Conservation (phyloP, 148 eudicot genomes). For the Fallopia convolvulus region DNA sequence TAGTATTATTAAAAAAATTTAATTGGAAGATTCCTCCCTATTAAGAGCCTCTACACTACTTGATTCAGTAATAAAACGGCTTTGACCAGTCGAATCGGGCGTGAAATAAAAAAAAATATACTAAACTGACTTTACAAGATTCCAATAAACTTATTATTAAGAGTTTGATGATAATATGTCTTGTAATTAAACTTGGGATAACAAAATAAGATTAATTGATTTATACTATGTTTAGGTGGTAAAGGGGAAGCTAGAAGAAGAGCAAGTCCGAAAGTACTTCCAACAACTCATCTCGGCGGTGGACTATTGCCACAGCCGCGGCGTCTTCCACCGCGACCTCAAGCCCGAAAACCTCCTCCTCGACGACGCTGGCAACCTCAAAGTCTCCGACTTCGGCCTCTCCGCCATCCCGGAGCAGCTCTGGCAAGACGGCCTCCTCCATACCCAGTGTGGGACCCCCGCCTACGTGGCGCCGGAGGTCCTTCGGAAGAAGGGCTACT, state of each 20-base stretch:
- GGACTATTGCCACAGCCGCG: conserved; percentile 47
- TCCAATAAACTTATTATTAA: too few species aligned
- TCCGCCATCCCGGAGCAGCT: conserved; percentile 61
- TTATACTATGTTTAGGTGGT: conserved; percentile 17
- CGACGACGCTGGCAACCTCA: conserved; percentile 50
- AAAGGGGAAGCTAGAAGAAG: conserved; percentile 45
- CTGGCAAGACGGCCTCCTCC: conserved; percentile 54
- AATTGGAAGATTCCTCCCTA: too few species aligned
- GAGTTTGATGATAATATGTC: too few species aligned
- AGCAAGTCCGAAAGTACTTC: conserved; percentile 45
- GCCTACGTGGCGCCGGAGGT: conserved; percentile 83
- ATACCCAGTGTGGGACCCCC: conserved; percentile 77
- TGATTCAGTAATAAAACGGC: too few species aligned
- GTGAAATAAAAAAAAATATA: too few species aligned
- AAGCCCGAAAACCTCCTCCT: conserved; percentile 49
- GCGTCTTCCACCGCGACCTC: conserved; percentile 44
- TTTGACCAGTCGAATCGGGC: too few species aligned
- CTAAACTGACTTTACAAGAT: too few species aligned
- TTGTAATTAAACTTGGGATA: too few species aligned
- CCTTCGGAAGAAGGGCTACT: conserved; percentile 49
- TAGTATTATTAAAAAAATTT: too few species aligned
- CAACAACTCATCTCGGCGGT: conserved; percentile 44
- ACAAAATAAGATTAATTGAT: not conserved
- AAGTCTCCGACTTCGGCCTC: conserved; percentile 63
- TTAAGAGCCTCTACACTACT: too few species aligned